phyloP scores from a whole-genome alignment of 495 filamentous ascomycete species.

The Sordaria brevicollis region DNA sequence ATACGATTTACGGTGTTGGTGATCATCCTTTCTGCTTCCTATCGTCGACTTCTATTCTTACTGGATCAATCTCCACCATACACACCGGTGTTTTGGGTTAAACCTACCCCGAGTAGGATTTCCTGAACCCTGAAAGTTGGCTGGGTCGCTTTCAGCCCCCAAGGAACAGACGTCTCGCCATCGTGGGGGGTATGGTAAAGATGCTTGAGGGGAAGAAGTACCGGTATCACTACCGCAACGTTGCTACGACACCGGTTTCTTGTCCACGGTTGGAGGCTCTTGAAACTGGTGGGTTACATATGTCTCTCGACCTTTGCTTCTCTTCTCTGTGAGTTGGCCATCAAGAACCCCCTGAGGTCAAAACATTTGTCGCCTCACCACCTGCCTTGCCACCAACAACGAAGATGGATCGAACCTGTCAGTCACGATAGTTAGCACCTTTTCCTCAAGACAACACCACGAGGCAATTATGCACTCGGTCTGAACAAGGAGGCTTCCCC shows the following conservation, averaged over 20 bases:
- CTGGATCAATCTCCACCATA: background rate
- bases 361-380: background rate
- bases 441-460: background rate
- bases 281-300: background rate
- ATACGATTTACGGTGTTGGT: background rate
- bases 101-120: background rate
- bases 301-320: background rate
- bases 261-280: background rate
- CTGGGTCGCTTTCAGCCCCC: background rate
- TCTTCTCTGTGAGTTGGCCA: background rate
- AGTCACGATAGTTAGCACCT: background rate
- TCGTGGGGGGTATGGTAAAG: background rate
- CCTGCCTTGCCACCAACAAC: background rate
- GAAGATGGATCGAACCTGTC: background rate
- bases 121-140: background rate
- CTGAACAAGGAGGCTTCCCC: background rate
- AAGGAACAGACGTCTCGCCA: background rate
- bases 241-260: background rate
- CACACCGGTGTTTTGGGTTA: background rate
- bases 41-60: background rate
- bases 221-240: background rate
- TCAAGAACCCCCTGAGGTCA: background rate
- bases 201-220: background rate
- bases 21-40: background rate
- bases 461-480: background rate